Evolutionary conservation across 2,329 filamentous ascomycete genomes (phyloP).

Genomic region (Ophiostoma tasmaniense): DNA sequence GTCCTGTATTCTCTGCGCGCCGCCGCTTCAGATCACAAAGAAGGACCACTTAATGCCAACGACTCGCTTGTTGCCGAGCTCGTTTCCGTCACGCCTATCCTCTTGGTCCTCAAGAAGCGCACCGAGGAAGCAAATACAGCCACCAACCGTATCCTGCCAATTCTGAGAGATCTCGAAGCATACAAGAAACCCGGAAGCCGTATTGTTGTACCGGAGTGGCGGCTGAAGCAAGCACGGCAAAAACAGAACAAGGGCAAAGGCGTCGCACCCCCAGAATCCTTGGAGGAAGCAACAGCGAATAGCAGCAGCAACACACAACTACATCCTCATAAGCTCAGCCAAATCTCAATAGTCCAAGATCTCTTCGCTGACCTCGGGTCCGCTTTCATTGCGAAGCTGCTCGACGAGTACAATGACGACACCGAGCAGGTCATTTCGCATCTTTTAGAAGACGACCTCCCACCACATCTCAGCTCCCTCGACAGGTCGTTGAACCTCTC

Average conservation of each 20-base stretch:
- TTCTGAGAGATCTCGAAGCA: constrained; percentile 50
- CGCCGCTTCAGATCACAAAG: constrained; percentile 56
- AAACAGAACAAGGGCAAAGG: constrained; percentile 30
- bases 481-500: constrained; percentile 56
- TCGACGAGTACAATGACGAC: constrained; percentile 71
- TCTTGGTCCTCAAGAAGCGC: constrained; percentile 52
- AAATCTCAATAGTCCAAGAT: constrained; percentile 86
- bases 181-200: constrained; percentile 49
- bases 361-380: constrained; percentile 82
- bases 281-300: not conserved
- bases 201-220: constrained; percentile 40
- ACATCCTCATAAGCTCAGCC: constrained; percentile 73
- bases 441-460: constrained; percentile 69
- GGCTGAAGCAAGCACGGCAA: constrained; percentile 31
- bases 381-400: constrained; percentile 67
- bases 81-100: constrained; percentile 68
- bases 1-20: constrained; percentile 73
- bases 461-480: constrained; percentile 53
- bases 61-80: constrained; percentile 74
- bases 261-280: not conserved
- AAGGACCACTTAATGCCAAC: constrained; percentile 46
- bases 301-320: constrained; percentile 30
- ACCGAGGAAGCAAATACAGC: constrained; percentile 38
- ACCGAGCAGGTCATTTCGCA: constrained; percentile 73
- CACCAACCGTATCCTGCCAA: constrained; percentile 48